Evolutionary conservation across 1,284 basidiomycete species (phyloP), one percentile per base, ranked within the genome.

Genomic region (Cryptococcus sp.): DNA sequence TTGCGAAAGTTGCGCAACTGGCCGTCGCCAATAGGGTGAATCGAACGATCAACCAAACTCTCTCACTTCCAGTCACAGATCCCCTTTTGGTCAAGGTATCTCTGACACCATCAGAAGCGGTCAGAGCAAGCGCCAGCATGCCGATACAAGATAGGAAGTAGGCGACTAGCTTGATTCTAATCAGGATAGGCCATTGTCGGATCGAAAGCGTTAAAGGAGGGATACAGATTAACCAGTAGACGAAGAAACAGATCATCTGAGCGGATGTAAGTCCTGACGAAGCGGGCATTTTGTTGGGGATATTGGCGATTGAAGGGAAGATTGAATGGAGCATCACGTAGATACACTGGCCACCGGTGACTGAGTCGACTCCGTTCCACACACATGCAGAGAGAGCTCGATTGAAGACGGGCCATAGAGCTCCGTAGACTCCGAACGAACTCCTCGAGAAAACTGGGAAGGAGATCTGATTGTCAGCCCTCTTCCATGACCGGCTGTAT

Each of bases 181-280:
- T 64, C 19, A 72, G 50, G 25, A 59, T 34, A 18, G 37, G 40
- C 67, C 67, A 71, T 67, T 85, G 81, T 73, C 88, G 85, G 40
- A 88, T 82, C 11, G 85, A 84, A 56, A 87, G 83, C 82, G 83
- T 86, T 52, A 89, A 84, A 25, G 83, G 81, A 16, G 84, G 83
- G n/a, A 88, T 77, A 31, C 83, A 86, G 51, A 88, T 78, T 46
- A 88, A 75, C 82, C 86, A 88, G 77, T 90, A 91, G 53, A 91
- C 73, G 78, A 91, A 86, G 81, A 91, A 91, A 60, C 82, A 84
- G 75, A 89, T 32, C 60, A 68, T 68, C 18, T 63, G 42, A 28
- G 58, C 58, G 13, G 57, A 57, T 11, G 47, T 48, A 37, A 66
- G 25, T 63, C 87, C 85, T 43, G 85, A 83, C 10, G 83, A 83